phyloP scores from a whole-genome alignment of 1,284 basidiomycete genomes.

The Ceratobasidium sp. region DNA sequence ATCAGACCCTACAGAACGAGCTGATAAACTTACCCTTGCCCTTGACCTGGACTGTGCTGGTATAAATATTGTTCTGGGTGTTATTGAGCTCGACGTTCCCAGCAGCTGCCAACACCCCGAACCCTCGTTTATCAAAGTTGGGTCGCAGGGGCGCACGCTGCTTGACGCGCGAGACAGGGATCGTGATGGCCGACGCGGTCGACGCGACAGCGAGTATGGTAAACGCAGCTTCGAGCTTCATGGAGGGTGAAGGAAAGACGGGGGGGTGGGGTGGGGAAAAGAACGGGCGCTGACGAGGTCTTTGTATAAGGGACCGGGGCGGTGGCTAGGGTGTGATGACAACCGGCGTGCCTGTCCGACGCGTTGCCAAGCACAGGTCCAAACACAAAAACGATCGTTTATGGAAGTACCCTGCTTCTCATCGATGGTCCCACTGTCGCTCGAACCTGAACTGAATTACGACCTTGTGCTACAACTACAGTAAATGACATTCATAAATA shows the following conservation, averaged over 20 bases:
- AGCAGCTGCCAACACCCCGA: slow-evolving; percentile 5
- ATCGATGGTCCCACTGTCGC: too few relatives aligned
- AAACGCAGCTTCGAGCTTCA: slow-evolving; percentile 31
- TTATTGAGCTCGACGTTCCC: slow-evolving; percentile 15
- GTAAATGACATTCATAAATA: not conserved
- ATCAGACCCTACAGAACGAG: not conserved
- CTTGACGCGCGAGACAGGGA: slow-evolving; percentile 31
- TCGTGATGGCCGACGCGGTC: slow-evolving; percentile 23
- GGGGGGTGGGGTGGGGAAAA: too few relatives aligned
- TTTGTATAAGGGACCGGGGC: not conserved
- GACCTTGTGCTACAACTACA: slow-evolving; percentile 8
- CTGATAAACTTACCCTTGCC: slow-evolving; percentile 21
- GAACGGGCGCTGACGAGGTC: too few relatives aligned
- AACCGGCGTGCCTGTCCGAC: slow-evolving; percentile 10
- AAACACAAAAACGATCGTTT: too few relatives aligned
- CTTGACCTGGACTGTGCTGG: slow-evolving; percentile 14
- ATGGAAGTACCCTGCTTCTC: too few relatives aligned
- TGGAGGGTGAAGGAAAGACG: not conserved
- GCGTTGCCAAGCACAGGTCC: slow-evolving; percentile 5
- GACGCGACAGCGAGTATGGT: slow-evolving; percentile 18
- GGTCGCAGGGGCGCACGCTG: slow-evolving; percentile 8
- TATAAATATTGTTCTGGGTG: slow-evolving; percentile 32
- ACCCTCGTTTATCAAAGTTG: slow-evolving; percentile 9
- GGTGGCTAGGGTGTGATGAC: slow-evolving; percentile 14
- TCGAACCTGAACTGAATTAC: too few relatives aligned